A percentile compares a stretch with the other conserved stretches of the same genome.
Evolutionary conservation across 176 grass and related monocot genomes (phyloP).

Genomic region (Tillandsia leiboldiana): DNA sequence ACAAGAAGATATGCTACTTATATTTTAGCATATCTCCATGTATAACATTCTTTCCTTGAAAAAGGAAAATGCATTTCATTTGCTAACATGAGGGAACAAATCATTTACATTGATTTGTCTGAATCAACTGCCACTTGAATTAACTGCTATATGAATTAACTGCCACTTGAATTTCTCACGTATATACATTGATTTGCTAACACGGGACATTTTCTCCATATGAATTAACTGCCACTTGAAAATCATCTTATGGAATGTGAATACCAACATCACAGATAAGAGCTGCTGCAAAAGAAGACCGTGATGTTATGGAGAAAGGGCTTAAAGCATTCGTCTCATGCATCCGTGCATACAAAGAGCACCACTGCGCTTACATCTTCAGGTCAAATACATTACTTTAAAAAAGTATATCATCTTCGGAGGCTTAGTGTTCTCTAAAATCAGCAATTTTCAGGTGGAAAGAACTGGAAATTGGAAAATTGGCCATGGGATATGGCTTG

Average conservation of each 20-base stretch:
- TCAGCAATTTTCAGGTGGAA: constrained; percentile 48
- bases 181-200: too few relatives aligned
- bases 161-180: neutral
- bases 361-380: constrained; percentile 92
- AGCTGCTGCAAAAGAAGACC: constrained; percentile 61
- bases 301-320: constrained; percentile 93
- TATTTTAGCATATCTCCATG: too few relatives aligned
- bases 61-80: too few relatives aligned
- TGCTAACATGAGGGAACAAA: too few relatives aligned
- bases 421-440: constrained; percentile 2
- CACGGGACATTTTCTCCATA: neutral
- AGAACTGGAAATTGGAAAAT: constrained; percentile 70
- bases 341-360: constrained; percentile 87
- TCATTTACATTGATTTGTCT: neutral
- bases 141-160: neutral
- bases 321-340: constrained; percentile 91
- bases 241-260: constrained; percentile 1
- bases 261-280: constrained; percentile 50
- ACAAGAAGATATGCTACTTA: too few relatives aligned
- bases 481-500: constrained; percentile 92
- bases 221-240: neutral
- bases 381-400: constrained; percentile 21
- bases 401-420: neutral
- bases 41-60: too few relatives aligned
- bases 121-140: too few relatives aligned